Evolutionary conservation across 176 grass and related monocot genomes (phyloP), one percentile per base, ranked within the genome.

Genomic region (Oryza brachyantha): DNA sequence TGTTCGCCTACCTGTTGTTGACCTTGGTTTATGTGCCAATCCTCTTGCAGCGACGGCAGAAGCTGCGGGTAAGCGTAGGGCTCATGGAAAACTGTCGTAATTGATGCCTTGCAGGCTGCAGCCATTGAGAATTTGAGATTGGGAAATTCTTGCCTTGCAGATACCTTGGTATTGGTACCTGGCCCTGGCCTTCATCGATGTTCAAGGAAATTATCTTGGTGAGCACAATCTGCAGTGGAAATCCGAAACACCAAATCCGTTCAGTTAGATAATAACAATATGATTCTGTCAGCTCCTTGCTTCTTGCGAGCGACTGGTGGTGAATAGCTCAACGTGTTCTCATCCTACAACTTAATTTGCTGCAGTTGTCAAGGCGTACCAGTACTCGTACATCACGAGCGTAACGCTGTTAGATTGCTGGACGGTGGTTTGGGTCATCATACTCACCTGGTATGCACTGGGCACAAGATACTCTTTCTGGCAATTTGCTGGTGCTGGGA

Each of bases 101-200:
- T 1, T 57, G 21, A 8, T 21, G 4, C 21, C 46, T 52, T 21
- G 46, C 43, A 46, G n/a, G 14, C 17, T 48, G 14, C 48, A 52
- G 48, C 48, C 28, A 82, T 72, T 77, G 19, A 58, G n/a, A 64
- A 34, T 40, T 72, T 77, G 19, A 58, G n/a, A 64, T 40, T 40
- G 32, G 22, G 32, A 26, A 26, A 68, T 24, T 40, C 19, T 82
- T 77, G 40, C 41, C 29, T 86, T 88, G 72, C 89, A 98, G 95
- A 87, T 94, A 82, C 66, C 77, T 24, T 98, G 95, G 95, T 94
- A 98, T 34, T 98, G 90, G 95, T 98, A 98, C 25, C 5, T 93
- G 5, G 90, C 71, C 8, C 13, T 98, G 52, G 90, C 92, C 26
- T 76, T 94, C 83, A 79, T 89, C 64, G 92, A 98, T 79, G 90